Evolutionary conservation across 306 rosid species (phyloP), one percentile per base, ranked within the genome.

Genomic region (Fragaria nilgerrensis): DNA sequence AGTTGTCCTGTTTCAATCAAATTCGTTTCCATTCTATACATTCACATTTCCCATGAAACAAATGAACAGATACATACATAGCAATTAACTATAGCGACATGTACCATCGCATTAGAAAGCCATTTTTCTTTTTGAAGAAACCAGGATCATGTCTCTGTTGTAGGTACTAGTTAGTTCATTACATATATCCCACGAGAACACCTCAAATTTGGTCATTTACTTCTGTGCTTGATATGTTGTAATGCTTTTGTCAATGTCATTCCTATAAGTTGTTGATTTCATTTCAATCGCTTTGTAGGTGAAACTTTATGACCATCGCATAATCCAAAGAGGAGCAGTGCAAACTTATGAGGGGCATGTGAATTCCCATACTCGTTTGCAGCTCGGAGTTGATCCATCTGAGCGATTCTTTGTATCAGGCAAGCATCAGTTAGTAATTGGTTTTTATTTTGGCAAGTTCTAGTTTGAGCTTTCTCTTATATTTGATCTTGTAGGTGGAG

Each of bases 401-500:
- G 98, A 90, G 84, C 90, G 80, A 89, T 95, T 89, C 84, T 80
- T 90, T 9, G 84, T 86, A 88, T 90, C 97, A 82, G 96, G 98
- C 88, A 32, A 72, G 39, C 79, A 72, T 79, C 73, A 67, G 80
- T 80, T 43, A n/a, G 52, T 75, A 61, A 43, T 61, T 22, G 72
- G 50, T 68, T 32, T 78, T 69, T n/a, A 37, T 56, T 56, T 77
- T 65, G 20, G 69, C 72, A 43, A 78, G 14, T 61, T 68, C 56
- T 11, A 15, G 41, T 53, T 79, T 49, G 36, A 67, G 71, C 12
- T 27, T 65, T 59, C 2, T 71, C 67, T 77, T 59, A 69, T 65
- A 32, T 53, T n/a, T 41, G 39, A 67, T 80, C 72, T 85, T 67
- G 73, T 82, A 92, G 97, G 97, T 76, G 97, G 97, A 81, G 96